phyloP scores from a whole-genome alignment of 2,329 filamentous ascomycete species.

The Cadophora luteo-olivacea region DNA sequence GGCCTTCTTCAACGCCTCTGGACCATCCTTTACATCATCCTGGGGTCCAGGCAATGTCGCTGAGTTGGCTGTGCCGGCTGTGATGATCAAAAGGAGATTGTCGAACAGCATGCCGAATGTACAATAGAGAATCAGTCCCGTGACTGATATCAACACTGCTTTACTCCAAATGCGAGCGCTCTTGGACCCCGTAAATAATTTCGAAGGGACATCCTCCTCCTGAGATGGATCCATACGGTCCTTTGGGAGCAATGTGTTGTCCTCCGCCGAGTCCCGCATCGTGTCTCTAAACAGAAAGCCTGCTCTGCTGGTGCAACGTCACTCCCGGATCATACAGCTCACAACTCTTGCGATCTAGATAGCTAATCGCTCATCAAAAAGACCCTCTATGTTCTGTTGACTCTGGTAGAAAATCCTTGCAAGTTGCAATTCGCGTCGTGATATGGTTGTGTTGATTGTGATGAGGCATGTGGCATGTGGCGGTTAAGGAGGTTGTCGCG shows the following conservation, averaged over 20 bases:
- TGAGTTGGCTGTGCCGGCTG: slow-evolving; percentile 16
- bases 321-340: not conserved
- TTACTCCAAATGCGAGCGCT: slow-evolving; percentile 20
- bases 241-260: slow-evolving; percentile 8
- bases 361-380: not conserved
- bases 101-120: slow-evolving; percentile 33
- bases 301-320: not conserved
- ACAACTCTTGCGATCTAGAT: not conserved
- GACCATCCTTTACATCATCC: not conserved
- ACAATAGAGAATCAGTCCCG: slow-evolving; percentile 30
- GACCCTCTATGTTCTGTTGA: not conserved
- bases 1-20: not conserved
- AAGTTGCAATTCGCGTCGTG: not conserved
- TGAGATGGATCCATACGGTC: not conserved
- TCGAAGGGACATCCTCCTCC: slow-evolving; percentile 14
- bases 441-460: not conserved
- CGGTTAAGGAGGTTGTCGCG: not conserved
- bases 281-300: not conserved
- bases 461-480: not conserved
- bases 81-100: slow-evolving; percentile 23
- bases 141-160: slow-evolving; percentile 16
- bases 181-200: slow-evolving; percentile 4
- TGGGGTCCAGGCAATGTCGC: not conserved
- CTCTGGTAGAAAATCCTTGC: not conserved
- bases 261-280: slow-evolving; percentile 16